Evolutionary conservation across 495 filamentous ascomycete genomes (phyloP), one percentile per base, ranked within the genome.

Genomic region (Trichoderma orchidacearum): DNA sequence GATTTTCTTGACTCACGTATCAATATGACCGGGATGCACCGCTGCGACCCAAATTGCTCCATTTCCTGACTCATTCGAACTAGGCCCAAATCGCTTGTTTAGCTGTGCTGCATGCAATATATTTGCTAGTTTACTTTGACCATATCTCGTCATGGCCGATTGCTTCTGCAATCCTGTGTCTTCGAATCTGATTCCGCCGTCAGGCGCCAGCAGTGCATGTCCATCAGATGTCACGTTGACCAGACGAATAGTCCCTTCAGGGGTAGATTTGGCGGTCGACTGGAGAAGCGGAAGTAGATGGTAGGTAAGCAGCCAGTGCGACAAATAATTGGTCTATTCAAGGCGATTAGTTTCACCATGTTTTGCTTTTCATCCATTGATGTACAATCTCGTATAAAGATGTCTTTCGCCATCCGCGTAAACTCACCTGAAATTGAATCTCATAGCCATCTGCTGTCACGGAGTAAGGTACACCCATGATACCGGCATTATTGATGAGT

Each of bases 361-460:
- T 48, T 17, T 21, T 45, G n/a, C n/a, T n/a, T n/a, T n/a, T n/a
- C n/a, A n/a, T n/a, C n/a, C n/a, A n/a, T n/a, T n/a, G n/a, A n/a
- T n/a, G 2, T 45, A 2, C 6, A 30, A 5, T 11, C 13, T 25
- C 35, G n/a, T 7, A 27, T 13, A 0, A 9, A 27, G 12, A 7
- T 31, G 21, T 41, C 8, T 17, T 41, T 18, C 17, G 36, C n/a
- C 21, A 11, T 35, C 5, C 3, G 5, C 17, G 12, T 17, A 17
- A 30, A 21, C 58, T 29, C 38, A 53, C 58, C 41, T 59, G 58
- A 18, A 78, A 75, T 56, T 80, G 74, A 0, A 65, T 64, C 60
- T 80, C 77, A 61, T 72, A 70, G n/a, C 72, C 74, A 55, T 81
- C 75, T 23, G 55, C 60, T 5, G 72, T 79, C 11, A 70, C 62